Conservation (phyloP, 2,329 filamentous ascomycete genomes). For the Furcasterigmium sp. region DNA sequence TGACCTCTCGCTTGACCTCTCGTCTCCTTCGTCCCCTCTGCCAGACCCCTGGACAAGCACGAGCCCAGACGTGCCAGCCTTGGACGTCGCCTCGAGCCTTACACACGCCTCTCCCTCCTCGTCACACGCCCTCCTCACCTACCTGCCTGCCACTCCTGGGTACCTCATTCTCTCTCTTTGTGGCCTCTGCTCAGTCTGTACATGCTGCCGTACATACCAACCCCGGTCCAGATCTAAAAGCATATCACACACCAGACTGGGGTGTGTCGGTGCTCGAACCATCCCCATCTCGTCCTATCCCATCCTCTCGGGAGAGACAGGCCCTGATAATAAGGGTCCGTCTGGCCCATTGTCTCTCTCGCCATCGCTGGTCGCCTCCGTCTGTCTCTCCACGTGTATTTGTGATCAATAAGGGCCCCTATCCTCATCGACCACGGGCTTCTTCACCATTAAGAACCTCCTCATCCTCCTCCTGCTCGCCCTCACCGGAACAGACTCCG, state of each 20-base stretch:
- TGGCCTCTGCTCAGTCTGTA: no score
- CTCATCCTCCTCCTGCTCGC: slow-evolving; percentile 8
- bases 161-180: no score
- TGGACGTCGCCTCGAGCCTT: not conserved
- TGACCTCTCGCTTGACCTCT: no score
- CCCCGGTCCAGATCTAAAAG: not conserved
- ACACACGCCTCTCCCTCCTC: not conserved
- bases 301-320: not conserved
- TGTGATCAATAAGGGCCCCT: not conserved
- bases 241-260: not conserved
- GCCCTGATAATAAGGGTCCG: slow-evolving; percentile 11
- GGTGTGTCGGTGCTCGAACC: not conserved
- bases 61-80: no score
- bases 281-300: not conserved
- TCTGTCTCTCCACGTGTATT: not conserved
- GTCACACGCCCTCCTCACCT: not conserved
- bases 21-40: no score
- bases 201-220: no score
- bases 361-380: slow-evolving; percentile 10
- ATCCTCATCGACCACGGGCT: not conserved
- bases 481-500: slow-evolving; percentile 7
- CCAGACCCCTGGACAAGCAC: no score
- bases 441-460: slow-evolving; percentile 10
- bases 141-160: no score
- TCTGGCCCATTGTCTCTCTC: slow-evolving; percentile 12